Evolutionary conservation across 1,139 yeast genomes (phyloP), one percentile per base, ranked within the genome.

Genomic region (Geotrichum europaeum): DNA sequence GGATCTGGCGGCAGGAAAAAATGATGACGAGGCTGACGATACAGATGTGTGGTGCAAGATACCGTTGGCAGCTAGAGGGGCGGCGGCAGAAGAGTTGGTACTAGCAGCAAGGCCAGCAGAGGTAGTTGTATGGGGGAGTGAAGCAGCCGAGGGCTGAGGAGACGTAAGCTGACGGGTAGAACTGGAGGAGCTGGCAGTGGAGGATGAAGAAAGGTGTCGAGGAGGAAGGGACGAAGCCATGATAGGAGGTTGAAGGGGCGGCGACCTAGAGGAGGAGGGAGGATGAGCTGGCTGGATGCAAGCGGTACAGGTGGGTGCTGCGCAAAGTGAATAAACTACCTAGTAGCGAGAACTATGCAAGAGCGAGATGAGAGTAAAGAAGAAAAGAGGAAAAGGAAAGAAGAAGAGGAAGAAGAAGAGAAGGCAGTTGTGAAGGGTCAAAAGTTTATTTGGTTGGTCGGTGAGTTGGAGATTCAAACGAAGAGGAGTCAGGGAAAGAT

Each of bases 211-310:
- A 12, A 40, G 50, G 24, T 24, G 50, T 7, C 15, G 50, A 25
- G 56, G 56, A 43, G 56, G 32, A 49, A 53, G 32, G 34, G 56
- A 34, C 15, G 56, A 53, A 4, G 56, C 56, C 56, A 53, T 53
- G 55, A 47, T 24, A 15, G 36, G n/a, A 24, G 40, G 49, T 22
- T 25, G 53, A 15, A 25, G 36, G 53, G n/a, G 53, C 20, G 9
- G 36, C 20, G 49, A 20, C 25, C 40, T 18, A 7, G 22, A 12
- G 22, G 18, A 50, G 20, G 32, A 15, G 24, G 53, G 5, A 9
- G 32, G 32, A 28, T 28, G 32, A 28, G 32, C 32, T 28, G 32
- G 53, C 20, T 51, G 43, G 43, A 13, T 28, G 20, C 40, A 25
- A 20, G 18, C 20, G 15, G 20, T 34, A 4, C 20, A 7, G 13